A percentile compares a stretch with the other conserved stretches of the same genome.
phyloP scores from a whole-genome alignment of 2,329 filamentous ascomycete genomes.

The Nemania sp. region DNA sequence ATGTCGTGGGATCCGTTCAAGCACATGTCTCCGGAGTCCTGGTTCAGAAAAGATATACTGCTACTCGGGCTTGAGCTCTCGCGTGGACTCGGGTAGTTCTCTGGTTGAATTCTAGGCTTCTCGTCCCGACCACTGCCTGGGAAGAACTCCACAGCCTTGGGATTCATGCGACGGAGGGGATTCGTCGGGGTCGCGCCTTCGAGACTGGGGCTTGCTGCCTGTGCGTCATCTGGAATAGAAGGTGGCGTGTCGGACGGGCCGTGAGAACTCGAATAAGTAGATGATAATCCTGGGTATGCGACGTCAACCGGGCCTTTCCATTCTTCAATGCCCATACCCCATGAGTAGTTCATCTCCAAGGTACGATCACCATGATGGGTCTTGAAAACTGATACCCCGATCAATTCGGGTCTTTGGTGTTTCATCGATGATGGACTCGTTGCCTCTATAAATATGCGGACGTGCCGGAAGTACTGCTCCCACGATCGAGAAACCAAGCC shows the following conservation, averaged over 20 bases:
- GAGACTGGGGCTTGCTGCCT: not conserved
- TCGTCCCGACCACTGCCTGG: not conserved
- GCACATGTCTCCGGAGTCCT: not conserved
- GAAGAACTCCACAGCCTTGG: conserved; percentile 3
- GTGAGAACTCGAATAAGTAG: not conserved
- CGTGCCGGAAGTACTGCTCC: not conserved
- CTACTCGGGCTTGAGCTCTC: not conserved
- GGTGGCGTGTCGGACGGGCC: not conserved
- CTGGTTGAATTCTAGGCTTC: not conserved
- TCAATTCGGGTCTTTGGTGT: not conserved
- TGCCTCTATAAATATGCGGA: conserved; percentile 8
- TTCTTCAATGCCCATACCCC: conserved; percentile 2
- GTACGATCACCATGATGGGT: not conserved
- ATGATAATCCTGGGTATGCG: not conserved
- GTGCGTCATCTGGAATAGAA: not conserved
- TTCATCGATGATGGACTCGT: not conserved
- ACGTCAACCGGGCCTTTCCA: not conserved
- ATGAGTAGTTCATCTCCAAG: not conserved
- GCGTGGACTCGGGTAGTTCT: not conserved
- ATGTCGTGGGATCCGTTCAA: too few relatives aligned
- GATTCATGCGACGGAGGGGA: conserved; percentile 1
- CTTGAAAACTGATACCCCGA: not conserved
- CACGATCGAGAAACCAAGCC: not conserved
- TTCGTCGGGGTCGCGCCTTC: not conserved
- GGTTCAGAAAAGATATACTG: not conserved